Conservation (phyloP, 495 filamentous ascomycete species). For the Neurospora africana region DNA sequence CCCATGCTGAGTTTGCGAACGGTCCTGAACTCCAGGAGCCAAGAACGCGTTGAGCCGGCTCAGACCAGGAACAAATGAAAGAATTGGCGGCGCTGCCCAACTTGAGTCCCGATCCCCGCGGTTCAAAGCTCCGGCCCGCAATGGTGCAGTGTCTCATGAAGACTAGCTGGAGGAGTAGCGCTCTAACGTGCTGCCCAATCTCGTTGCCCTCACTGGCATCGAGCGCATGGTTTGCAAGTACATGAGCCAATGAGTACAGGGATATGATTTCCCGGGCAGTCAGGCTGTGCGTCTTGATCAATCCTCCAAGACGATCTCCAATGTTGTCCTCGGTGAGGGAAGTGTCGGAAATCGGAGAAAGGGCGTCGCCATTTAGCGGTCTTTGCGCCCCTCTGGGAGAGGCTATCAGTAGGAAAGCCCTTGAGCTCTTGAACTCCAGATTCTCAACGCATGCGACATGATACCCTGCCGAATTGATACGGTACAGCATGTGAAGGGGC, state of each 20-base stretch:
- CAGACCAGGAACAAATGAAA: slow-evolving; percentile 1
- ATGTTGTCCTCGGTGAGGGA: not conserved
- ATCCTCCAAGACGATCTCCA: not conserved
- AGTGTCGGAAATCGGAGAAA: not conserved
- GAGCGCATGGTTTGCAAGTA: slow-evolving; percentile 1
- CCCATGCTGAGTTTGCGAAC: slow-evolving; percentile 19
- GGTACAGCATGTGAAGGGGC: slow-evolving; percentile 3
- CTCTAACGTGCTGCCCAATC: slow-evolving; percentile 5
- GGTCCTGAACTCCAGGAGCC: slow-evolving; percentile 5
- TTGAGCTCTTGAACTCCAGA: slow-evolving; percentile 22
- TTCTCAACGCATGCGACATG: slow-evolving; percentile 19
- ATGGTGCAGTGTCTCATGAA: slow-evolving; percentile 16
- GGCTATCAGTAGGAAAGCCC: slow-evolving; percentile 6
- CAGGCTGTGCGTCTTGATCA: not conserved
- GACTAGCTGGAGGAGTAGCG: slow-evolving; percentile 23
- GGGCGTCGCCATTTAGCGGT: not conserved
- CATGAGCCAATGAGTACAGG: slow-evolving; percentile 5
- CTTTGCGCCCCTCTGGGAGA: not conserved
- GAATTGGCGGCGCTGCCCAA: slow-evolving; percentile 4
- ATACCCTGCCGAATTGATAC: slow-evolving; percentile 9
- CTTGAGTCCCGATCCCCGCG: not conserved
- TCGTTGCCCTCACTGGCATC: not conserved
- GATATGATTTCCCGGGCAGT: slow-evolving; percentile 10
- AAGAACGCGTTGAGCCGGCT: not conserved
- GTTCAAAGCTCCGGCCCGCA: slow-evolving; percentile 14